phyloP scores from a whole-genome alignment of 2,329 filamentous ascomycete species.

The Verticillium isaacii region DNA sequence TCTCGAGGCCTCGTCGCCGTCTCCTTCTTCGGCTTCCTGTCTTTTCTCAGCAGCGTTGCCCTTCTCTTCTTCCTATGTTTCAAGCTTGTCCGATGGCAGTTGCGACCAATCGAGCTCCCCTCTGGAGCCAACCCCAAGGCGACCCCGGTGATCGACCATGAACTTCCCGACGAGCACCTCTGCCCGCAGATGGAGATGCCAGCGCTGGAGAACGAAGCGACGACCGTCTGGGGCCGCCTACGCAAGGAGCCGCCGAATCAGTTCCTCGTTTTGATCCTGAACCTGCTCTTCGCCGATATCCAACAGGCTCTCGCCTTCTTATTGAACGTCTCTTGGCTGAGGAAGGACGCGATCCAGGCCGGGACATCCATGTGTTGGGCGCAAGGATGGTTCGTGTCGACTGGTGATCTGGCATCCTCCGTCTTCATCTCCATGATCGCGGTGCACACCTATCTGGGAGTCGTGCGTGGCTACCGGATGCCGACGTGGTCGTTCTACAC shows the following conservation, averaged over 20 bases:
- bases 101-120: constrained; percentile 16
- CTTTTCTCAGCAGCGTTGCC: constrained; percentile 26
- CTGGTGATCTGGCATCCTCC: constrained; percentile 61
- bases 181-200: constrained; percentile 14
- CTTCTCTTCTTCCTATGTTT: constrained; percentile 28
- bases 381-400: constrained; percentile 66
- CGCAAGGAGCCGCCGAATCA: constrained; percentile 50
- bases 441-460: constrained; percentile 59
- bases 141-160: constrained; percentile 11
- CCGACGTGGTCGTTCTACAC: constrained; percentile 45
- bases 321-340: constrained; percentile 56
- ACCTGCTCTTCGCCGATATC: constrained; percentile 63
- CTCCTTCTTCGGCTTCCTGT: constrained; percentile 27
- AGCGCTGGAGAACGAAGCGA: not conserved
- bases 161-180: constrained; percentile 17
- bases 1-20: constrained; percentile 31
- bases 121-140: constrained; percentile 29
- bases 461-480: constrained; percentile 51
- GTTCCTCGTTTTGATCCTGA: constrained; percentile 65
- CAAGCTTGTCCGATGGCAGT: constrained; percentile 29
- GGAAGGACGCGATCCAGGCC: constrained; percentile 47
- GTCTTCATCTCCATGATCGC: constrained; percentile 64
- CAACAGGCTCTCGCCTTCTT: constrained; percentile 62
- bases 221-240: constrained; percentile 14
- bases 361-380: constrained; percentile 50